Conservation (phyloP, 139 green algal genomes). For the Chlorella sp. region DNA sequence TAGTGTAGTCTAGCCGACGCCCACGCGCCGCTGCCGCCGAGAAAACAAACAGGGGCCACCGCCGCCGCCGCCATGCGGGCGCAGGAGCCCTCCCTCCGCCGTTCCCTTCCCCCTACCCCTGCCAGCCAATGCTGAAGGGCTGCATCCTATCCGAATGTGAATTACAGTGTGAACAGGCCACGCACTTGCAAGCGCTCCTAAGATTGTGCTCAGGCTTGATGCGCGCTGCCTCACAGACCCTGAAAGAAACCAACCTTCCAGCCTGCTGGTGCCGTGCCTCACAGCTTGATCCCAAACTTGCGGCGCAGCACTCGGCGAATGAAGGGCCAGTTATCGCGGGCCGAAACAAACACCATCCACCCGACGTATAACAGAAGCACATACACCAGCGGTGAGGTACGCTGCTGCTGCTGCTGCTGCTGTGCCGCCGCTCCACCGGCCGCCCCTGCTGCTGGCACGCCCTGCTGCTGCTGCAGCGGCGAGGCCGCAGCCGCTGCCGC, state of each 20-base stretch:
- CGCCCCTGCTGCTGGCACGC: background rate
- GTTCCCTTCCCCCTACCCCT: too few species aligned
- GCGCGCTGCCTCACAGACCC: too few species aligned
- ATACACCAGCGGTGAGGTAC: background rate
- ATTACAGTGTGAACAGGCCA: background rate
- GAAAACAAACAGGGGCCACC: background rate
- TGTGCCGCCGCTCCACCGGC: background rate
- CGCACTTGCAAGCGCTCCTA: background rate
- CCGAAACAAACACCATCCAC: background rate
- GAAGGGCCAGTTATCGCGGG: slow-evolving; percentile 2
- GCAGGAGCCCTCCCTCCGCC: too few species aligned
- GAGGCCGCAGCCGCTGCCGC: background rate
- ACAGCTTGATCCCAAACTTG: slow-evolving; percentile 3
- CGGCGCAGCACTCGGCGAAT: background rate
- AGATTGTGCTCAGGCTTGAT: too few species aligned
- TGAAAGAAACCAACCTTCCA: too few species aligned
- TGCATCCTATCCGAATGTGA: too few species aligned
- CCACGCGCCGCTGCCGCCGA: too few species aligned
- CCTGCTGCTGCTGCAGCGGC: background rate
- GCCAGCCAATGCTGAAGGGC: too few species aligned
- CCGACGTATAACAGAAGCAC: background rate
- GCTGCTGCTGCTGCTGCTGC: background rate
- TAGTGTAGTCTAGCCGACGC: too few species aligned
- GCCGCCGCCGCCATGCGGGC: too few species aligned
- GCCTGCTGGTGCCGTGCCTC: background rate